Evolutionary conservation across 2,329 filamentous ascomycete genomes (phyloP).

Genomic region (Dothideomycetes sp.): DNA sequence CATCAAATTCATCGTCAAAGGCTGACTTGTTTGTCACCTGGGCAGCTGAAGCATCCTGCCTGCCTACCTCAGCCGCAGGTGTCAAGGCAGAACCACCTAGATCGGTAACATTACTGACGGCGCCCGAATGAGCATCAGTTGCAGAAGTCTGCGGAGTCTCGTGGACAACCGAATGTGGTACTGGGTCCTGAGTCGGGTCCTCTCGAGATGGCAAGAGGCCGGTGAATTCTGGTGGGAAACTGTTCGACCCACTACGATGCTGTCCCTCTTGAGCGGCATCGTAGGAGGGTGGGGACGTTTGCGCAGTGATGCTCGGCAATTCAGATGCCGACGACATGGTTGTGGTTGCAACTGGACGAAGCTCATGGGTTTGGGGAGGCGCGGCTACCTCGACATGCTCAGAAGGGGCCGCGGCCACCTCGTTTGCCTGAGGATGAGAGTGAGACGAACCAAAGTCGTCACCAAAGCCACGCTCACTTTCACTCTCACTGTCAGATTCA

Average conservation of each 20-base stretch:
- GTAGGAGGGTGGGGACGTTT: slow-evolving; percentile 51
- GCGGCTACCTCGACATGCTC: slow-evolving; percentile 5
- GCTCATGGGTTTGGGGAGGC: slow-evolving; percentile 2
- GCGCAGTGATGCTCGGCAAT: slow-evolving; percentile 45
- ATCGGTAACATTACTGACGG: slow-evolving; percentile 21
- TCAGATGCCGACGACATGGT: slow-evolving; percentile 29
- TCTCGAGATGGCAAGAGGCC: slow-evolving; percentile 48
- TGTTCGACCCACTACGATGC: slow-evolving; percentile 21
- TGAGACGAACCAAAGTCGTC: slow-evolving; percentile 75
- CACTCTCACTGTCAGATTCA: slow-evolving; percentile 74
- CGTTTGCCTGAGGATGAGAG: slow-evolving; percentile 31
- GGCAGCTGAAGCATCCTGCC: slow-evolving; percentile 20
- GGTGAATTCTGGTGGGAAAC: slow-evolving; percentile 46
- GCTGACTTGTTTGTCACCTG: slow-evolving; percentile 36
- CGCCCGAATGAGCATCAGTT: slow-evolving; percentile 21
- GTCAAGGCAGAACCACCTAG: slow-evolving; percentile 1
- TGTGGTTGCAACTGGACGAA: slow-evolving; percentile 15
- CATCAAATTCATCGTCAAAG: slow-evolving; percentile 67
- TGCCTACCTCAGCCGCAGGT: neutral
- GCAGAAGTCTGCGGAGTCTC: slow-evolving; percentile 19
- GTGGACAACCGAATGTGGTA: slow-evolving; percentile 35
- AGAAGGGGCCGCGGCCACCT: slow-evolving; percentile 8
- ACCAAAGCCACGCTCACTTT: slow-evolving; percentile 69
- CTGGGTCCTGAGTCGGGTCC: slow-evolving; percentile 39
- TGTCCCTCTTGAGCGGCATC: slow-evolving; percentile 32